phyloP scores from a whole-genome alignment of 306 rosid genomes.

The Prunus armeniaca region DNA sequence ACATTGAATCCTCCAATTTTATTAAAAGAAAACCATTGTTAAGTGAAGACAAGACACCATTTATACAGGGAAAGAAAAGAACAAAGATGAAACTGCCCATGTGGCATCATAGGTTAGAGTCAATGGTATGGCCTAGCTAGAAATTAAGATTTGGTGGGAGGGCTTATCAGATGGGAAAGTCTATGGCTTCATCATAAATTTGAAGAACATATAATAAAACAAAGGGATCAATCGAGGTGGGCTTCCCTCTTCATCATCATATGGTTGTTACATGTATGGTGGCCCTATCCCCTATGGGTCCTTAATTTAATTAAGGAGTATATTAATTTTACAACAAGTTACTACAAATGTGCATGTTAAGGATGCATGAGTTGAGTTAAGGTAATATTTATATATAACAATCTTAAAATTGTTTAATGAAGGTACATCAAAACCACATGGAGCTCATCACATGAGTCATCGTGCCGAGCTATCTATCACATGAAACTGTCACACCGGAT shows the following conservation, averaged over 20 bases:
- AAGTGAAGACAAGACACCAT: background rate
- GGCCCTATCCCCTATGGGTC: background rate
- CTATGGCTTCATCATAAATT: background rate
- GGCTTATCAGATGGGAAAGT: background rate
- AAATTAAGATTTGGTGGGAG: conserved; percentile 5
- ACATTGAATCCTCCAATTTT: background rate
- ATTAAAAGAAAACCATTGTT: background rate
- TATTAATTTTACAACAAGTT: background rate
- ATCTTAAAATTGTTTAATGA: background rate
- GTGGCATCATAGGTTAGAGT: background rate
- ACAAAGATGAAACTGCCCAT: conserved; percentile 3
- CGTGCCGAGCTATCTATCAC: background rate
- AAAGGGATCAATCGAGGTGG: background rate
- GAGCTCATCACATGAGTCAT: background rate
- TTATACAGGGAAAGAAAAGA: background rate
- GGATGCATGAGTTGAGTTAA: no score
- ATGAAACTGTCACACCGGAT: background rate
- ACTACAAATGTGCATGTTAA: background rate
- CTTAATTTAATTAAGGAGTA: no score
- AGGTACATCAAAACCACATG: background rate
- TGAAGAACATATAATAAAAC: background rate
- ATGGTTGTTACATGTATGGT: no score
- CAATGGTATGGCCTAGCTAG: background rate
- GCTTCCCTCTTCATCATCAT: background rate
- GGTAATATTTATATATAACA: background rate